These are phyloP conservation scores for Hamamelis virginiana DNA, from an alignment of 164 flowering plant species.

Conservation along the genomic window DNA sequence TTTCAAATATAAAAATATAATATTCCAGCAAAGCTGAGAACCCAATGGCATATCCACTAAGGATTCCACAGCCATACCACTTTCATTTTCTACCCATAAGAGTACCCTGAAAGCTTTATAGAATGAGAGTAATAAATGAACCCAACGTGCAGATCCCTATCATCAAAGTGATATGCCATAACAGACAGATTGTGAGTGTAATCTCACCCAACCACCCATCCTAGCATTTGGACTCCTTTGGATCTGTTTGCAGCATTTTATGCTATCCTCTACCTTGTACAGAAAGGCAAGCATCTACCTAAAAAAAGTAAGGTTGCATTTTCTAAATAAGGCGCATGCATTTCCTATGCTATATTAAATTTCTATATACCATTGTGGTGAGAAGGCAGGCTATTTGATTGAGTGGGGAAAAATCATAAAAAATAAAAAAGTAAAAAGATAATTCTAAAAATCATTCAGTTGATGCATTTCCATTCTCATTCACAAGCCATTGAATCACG, in stretches of 20 bases:
- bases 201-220: neutral
- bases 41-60: neutral
- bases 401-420: neutral
- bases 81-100: too few relatives aligned
- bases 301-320: neutral
- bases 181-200: neutral
- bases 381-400: neutral
- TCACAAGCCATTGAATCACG: neutral
- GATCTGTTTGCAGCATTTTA: neutral
- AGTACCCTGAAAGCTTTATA: too few relatives aligned
- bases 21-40: neutral
- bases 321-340: neutral
- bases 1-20: neutral
- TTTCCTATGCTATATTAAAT: neutral
- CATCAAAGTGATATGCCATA: too few relatives aligned
- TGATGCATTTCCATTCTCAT: neutral
- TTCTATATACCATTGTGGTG: neutral
- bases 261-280: neutral
- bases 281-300: neutral
- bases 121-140: too few relatives aligned
- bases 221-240: neutral
- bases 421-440: too few relatives aligned
- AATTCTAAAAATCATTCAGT: neutral
- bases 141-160: too few relatives aligned
- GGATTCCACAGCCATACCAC: too few relatives aligned